Conservation (phyloP, 2,329 filamentous ascomycete genomes). For the Ceratocystis lukuohia region DNA sequence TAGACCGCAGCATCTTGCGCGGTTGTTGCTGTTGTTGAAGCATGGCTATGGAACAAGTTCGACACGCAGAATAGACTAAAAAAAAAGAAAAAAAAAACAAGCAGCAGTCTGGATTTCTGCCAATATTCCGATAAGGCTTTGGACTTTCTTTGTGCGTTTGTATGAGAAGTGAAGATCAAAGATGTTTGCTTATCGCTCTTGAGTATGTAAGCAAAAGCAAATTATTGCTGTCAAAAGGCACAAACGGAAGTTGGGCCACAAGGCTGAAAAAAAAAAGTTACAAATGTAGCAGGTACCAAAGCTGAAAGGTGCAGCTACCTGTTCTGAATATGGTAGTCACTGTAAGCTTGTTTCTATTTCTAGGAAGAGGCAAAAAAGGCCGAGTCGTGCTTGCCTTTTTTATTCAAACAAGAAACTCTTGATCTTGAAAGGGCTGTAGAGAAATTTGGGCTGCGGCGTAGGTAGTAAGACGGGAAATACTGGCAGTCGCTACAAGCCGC, state of each 20-base stretch:
- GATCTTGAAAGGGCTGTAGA: neutral
- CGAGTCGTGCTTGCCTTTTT: neutral
- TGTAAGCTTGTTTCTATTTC: neutral
- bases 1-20: conserved; percentile 29
- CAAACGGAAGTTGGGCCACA: neutral
- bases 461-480: neutral
- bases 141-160: neutral
- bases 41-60: conserved; percentile 25
- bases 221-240: neutral
- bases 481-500: neutral
- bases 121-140: neutral
- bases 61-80: too few relatives aligned
- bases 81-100: conserved; percentile 3
- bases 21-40: conserved; percentile 9
- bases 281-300: neutral
- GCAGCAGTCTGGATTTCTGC: neutral
- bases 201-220: neutral
- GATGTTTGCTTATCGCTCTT: neutral
- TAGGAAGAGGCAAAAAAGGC: neutral
- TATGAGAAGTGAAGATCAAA: neutral
- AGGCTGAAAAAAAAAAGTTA: conserved; percentile 6
- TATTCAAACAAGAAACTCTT: neutral
- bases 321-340: too few relatives aligned
- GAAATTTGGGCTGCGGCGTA: neutral
- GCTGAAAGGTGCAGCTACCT: neutral